Base-by-base conservation (phyloP, 352 stramenopile genomes). In the Thalassiosira hispida region DNA sequence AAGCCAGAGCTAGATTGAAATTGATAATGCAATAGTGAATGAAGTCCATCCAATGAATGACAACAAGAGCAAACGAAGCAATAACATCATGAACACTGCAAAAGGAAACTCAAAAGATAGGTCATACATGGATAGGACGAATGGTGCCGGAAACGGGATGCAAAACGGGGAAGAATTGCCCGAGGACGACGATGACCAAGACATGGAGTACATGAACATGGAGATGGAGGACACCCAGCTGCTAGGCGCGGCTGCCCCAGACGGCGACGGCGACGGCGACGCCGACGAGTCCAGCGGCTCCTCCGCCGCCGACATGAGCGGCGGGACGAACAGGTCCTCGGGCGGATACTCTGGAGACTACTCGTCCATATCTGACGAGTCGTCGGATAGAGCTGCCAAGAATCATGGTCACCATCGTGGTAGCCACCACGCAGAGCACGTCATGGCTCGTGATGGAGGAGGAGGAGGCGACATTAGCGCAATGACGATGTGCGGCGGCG, bases 281-380 rank as follows among this genome's bases (percentile, higher is more conserved):
- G 55, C 46, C 12, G 31, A 7, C 42, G 55, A 49, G 6, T 63
- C 55, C 23, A 63, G 55, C 31, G 11, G 38, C 8, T 47, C 38
- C 7, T 63, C 55, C 20, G 55, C 29, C 16, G 38, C 38, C 1
- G 11, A 47, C 4, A 47, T 47, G 38, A 40, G 40, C 12, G 60
- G 47, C 1, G 23, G 23, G 20, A 31, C 40, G 8, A 57, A 49
- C 23, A 29, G 22, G 25, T 68, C 60, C 0, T 68, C 60, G 7
- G 40, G 18, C n/a, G 64, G 64, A 11, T 73, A 73, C 51, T 57
- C 33, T 27, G 64, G 64, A 31, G 64, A 73, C 40, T 56, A 73
- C 31, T 46, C 27, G 20, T 73, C 60, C 25, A 68, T 68, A 11
- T 68, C 60, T 5, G 60, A 68, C 52, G 40, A 22, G 23, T 68